These are phyloP conservation scores for Talaromyces sp. DNA, from an alignment of 2,329 filamentous ascomycete genomes.

Conservation along the genomic window DNA sequence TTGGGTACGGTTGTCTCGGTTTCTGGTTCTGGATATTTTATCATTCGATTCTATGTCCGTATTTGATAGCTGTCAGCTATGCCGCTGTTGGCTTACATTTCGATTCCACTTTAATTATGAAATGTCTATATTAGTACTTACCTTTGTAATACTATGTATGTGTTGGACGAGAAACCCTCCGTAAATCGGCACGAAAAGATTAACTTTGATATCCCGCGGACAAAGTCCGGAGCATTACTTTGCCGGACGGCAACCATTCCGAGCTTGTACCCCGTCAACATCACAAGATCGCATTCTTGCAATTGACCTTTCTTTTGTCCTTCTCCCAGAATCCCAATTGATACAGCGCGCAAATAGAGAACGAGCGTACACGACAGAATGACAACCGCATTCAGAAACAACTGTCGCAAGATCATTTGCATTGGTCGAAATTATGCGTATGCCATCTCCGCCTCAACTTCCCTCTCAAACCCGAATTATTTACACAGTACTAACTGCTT, in stretches of 20 bases:
- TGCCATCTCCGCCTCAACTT: slow-evolving; percentile 33
- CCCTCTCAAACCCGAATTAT: background rate
- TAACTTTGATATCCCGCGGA: slow-evolving; percentile 2
- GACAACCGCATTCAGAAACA: slow-evolving; percentile 48
- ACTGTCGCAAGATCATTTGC: slow-evolving; percentile 75
- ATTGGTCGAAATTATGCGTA: slow-evolving; percentile 96
- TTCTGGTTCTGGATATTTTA: slow-evolving; percentile 1
- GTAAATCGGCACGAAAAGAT: slow-evolving; percentile 11
- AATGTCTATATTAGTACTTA: background rate
- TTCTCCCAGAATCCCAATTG: background rate
- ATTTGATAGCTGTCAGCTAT: slow-evolving; percentile 9
- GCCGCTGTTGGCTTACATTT: background rate
- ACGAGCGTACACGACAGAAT: slow-evolving; percentile 20
- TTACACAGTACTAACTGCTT: slow-evolving; percentile 7
- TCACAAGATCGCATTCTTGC: background rate
- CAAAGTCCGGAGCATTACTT: slow-evolving; percentile 10
- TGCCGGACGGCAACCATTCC: background rate
- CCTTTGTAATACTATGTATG: background rate
- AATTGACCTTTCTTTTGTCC: background rate
- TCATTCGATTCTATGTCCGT: slow-evolving; percentile 16
- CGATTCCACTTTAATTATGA: background rate
- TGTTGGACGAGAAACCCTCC: slow-evolving; percentile 5
- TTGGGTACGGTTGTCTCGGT: background rate
- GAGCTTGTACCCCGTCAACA: background rate
- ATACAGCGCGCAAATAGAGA: background rate